These are phyloP conservation scores for Davidsoniella virescens DNA, from an alignment of 2,329 filamentous ascomycete genomes.

Conservation along the genomic window DNA sequence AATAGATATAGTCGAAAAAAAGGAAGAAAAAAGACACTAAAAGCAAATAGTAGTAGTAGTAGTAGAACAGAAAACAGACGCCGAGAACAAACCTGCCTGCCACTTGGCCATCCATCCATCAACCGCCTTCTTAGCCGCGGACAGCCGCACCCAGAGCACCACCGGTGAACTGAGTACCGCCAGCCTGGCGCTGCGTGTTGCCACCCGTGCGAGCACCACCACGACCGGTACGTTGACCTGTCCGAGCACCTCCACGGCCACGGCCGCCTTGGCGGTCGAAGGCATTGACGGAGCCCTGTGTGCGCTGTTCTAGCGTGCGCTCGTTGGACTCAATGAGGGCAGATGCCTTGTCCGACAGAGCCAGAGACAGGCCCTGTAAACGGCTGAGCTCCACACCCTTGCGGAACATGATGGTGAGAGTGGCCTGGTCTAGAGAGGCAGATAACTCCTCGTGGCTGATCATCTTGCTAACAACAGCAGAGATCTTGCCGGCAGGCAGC, in stretches of 20 bases:
- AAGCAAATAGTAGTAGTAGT: neutral
- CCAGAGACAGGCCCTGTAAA: conserved; percentile 86
- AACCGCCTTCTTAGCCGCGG: conserved; percentile 30
- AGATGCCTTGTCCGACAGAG: conserved; percentile 89
- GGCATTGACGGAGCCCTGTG: conserved; percentile 85
- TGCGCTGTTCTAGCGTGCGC: conserved; percentile 89
- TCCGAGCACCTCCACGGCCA: conserved; percentile 52
- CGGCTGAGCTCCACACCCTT: conserved; percentile 97
- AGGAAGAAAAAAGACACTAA: neutral
- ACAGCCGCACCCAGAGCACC: conserved; percentile 59
- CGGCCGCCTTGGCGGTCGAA: conserved; percentile 85
- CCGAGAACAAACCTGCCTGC: neutral
- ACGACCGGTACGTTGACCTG: conserved; percentile 41
- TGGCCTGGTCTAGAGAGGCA: conserved; percentile 93
- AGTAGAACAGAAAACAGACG: conserved; percentile 3
- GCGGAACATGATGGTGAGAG: conserved; percentile 93
- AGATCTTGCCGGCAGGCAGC: conserved; percentile 74
- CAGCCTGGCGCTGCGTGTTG: conserved; percentile 47
- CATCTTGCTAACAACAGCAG: conserved; percentile 97
- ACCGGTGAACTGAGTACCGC: conserved; percentile 67
- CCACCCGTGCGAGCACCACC: conserved; percentile 32
- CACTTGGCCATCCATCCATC: neutral
- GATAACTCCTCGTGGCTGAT: conserved; percentile 97
- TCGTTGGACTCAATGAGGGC: conserved; percentile 94
- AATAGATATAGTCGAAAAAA: no score